Conservation (phyloP, 176 grass and related monocot species). For the Dendrocalamus sinicus region DNA sequence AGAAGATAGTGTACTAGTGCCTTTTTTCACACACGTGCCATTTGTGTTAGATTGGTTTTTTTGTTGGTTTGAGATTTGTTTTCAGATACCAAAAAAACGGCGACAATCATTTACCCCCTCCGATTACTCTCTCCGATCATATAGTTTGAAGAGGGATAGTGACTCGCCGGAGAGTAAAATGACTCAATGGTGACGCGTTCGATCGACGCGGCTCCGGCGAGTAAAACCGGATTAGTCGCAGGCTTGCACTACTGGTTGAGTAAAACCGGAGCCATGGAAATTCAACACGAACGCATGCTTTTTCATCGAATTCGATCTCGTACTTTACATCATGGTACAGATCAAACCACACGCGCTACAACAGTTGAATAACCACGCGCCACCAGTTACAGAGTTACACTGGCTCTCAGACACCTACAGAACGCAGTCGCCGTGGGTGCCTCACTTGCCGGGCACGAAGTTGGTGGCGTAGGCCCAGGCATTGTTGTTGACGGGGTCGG, state of each 20-base stretch:
- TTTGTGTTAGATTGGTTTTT: no score
- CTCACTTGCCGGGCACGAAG: constrained; percentile 86
- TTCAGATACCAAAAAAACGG: no score
- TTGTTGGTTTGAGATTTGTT: no score
- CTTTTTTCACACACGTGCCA: no score
- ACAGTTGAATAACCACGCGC: not conserved
- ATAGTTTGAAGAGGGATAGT: no score
- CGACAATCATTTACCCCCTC: no score
- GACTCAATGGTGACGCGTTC: not conserved
- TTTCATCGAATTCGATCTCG: not conserved
- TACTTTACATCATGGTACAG: not conserved
- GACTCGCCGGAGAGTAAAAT: not conserved
- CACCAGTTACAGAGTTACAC: no score
- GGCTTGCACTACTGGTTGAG: not conserved
- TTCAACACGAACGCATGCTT: not conserved
- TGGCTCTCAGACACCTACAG: not conserved
- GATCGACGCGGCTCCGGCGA: not conserved
- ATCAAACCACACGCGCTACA: not conserved
- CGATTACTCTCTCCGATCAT: no score
- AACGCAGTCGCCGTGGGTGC: not conserved
- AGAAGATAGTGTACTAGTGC: no score
- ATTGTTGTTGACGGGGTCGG: constrained; percentile 97
- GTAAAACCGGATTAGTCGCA: no score
- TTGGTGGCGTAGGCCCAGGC: constrained; percentile 96
- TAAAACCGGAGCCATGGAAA: not conserved